Conservation (phyloP, 2,329 filamentous ascomycete species). For the Arthroderma uncinatum region DNA sequence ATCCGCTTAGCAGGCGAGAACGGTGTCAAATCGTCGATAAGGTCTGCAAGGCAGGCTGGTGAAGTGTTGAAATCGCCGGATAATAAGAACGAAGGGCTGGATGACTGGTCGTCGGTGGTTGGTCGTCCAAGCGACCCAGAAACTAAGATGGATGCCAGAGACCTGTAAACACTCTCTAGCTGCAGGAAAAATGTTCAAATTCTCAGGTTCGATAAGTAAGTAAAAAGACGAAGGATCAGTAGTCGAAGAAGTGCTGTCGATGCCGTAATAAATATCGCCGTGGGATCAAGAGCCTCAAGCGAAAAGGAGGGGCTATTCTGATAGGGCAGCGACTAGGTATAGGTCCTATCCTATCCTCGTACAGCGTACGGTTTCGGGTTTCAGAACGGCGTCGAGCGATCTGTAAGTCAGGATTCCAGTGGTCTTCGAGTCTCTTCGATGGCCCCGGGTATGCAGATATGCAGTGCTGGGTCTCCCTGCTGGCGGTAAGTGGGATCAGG, state of each 20-base stretch:
- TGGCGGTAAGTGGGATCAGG: neutral
- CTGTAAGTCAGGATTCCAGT: neutral
- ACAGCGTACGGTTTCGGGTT: neutral
- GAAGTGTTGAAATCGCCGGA: no score
- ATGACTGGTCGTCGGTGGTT: neutral
- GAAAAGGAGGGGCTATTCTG: conserved; percentile 2
- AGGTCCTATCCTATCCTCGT: neutral
- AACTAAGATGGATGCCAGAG: neutral
- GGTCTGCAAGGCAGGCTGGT: no score
- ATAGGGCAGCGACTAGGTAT: neutral
- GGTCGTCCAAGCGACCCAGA: neutral
- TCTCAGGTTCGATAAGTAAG: neutral
- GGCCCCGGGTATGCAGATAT: neutral
- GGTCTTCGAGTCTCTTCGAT: neutral
- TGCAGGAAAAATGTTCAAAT: neutral
- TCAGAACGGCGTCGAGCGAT: neutral
- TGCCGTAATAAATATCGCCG: neutral
- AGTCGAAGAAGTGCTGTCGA: neutral
- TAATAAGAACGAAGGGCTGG: neutral
- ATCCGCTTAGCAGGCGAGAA: no score
- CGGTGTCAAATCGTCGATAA: no score
- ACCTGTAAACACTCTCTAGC: neutral
- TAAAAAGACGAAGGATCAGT: neutral
- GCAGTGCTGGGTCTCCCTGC: neutral
- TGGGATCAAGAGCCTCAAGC: neutral